Evolutionary conservation across 768 basidiomycete species (phyloP).

Genomic region (Mycena maculata): DNA sequence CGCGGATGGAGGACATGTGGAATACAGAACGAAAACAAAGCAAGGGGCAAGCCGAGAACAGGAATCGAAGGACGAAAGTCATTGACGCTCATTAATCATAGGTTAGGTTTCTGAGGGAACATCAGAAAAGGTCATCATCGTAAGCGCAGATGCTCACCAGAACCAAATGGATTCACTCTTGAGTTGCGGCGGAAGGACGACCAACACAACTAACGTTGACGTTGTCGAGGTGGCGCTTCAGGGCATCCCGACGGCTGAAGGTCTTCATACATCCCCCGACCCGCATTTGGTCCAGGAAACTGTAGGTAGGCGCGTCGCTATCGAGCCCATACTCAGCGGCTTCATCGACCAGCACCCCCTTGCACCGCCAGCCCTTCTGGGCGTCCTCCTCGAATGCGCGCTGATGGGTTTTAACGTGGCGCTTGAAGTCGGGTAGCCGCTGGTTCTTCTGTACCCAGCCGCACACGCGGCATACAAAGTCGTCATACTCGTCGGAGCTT

Average conservation of each 20-base stretch:
- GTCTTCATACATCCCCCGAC: constrained; percentile 55
- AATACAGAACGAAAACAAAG: constrained; percentile 14
- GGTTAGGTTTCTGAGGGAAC: not conserved
- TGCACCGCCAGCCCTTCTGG: constrained; percentile 51
- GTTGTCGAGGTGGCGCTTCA: constrained; percentile 58
- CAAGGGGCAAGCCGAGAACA: not conserved
- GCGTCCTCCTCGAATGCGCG: constrained; percentile 56
- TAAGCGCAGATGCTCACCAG: constrained; percentile 15
- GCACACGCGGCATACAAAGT: constrained; percentile 60
- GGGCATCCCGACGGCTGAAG: constrained; percentile 60
- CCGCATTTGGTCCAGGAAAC: constrained; percentile 44
- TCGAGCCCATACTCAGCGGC: constrained; percentile 30
- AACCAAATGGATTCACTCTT: constrained; percentile 22
- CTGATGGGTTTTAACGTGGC: constrained; percentile 68
- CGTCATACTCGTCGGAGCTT: constrained; percentile 34
- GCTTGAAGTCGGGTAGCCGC: constrained; percentile 68
- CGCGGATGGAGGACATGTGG: not conserved
- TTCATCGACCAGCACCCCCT: constrained; percentile 49
- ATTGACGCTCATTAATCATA: not conserved
- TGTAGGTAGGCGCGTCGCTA: constrained; percentile 39
- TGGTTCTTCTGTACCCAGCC: constrained; percentile 59
- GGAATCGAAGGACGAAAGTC: not conserved
- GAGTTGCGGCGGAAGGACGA: constrained; percentile 33
- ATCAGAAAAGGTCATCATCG: not conserved
- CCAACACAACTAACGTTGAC: constrained; percentile 44